A percentile compares a stretch with the other conserved stretches of the same genome.
Conservation (phyloP, 768 basidiomycete species). For the Austroboletus festivus region DNA sequence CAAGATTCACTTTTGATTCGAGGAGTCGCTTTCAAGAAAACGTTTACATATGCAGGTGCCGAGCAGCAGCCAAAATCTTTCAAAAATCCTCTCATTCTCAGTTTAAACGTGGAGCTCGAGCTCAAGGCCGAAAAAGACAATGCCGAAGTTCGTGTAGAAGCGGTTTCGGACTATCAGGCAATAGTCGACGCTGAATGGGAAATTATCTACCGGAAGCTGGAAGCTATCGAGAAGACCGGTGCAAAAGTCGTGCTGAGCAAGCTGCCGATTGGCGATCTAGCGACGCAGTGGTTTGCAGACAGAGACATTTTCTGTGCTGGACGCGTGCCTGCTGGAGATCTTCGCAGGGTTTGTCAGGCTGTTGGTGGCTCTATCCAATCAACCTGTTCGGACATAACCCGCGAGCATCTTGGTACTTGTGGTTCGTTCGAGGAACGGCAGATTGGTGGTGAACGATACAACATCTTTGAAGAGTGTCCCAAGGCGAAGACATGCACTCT, state of each 20-base stretch:
- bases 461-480: slow-evolving; percentile 90
- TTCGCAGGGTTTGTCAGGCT: slow-evolving; percentile 92
- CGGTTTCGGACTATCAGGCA: slow-evolving; percentile 96
- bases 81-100: slow-evolving; percentile 82
- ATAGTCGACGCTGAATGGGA: slow-evolving; percentile 99
- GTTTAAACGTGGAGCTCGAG: slow-evolving; percentile 96
- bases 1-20: slow-evolving; percentile 88
- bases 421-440: slow-evolving; percentile 91
- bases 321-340: slow-evolving; percentile 84
- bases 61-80: slow-evolving; percentile 98
- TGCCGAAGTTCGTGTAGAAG: slow-evolving; percentile 95
- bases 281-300: slow-evolving; percentile 99
- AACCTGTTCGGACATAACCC: slow-evolving; percentile 88
- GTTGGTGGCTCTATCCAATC: slow-evolving; percentile 94
- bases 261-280: slow-evolving; percentile 96
- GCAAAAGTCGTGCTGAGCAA: slow-evolving; percentile 98
- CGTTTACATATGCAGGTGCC: slow-evolving; percentile 97
- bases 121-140: slow-evolving; percentile 99
- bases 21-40: slow-evolving; percentile 99
- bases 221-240: slow-evolving; percentile 93
- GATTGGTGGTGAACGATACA: slow-evolving; percentile 95
- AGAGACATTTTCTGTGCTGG: slow-evolving; percentile 99
- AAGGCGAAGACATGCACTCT: slow-evolving; percentile 95
- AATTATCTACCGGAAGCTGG: slow-evolving; percentile 96
- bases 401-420: slow-evolving; percentile 92